Evolutionary conservation across 805 yeast genomes (phyloP).

Genomic region (Blastobotrys americana): DNA sequence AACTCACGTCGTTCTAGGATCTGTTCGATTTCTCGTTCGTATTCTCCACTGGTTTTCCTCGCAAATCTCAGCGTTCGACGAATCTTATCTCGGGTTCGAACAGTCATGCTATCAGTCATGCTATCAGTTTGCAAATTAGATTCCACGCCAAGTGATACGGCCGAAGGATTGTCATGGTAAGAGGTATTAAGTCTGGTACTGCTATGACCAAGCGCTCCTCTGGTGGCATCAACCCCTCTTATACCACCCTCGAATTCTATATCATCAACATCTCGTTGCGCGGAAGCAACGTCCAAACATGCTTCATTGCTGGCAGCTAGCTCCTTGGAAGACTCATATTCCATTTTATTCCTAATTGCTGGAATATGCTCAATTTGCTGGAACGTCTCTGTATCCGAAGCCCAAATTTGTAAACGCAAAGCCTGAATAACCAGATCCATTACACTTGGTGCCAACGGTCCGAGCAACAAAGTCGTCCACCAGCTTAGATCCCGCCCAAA

Average conservation of each 20-base stretch:
- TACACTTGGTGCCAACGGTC: slow-evolving; percentile 51
- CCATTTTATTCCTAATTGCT: slow-evolving; percentile 60
- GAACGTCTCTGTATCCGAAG: slow-evolving; percentile 74
- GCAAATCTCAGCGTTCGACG: slow-evolving; percentile 25
- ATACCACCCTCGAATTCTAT: slow-evolving; percentile 44
- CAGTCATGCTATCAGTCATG: neutral
- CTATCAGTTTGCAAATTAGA: neutral
- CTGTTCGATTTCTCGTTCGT: slow-evolving; percentile 32
- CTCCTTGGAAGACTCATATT: slow-evolving; percentile 63
- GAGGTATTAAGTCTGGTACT: neutral
- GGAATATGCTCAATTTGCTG: slow-evolving; percentile 67
- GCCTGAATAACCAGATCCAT: slow-evolving; percentile 61
- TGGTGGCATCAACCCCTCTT: slow-evolving; percentile 41
- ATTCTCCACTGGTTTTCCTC: slow-evolving; percentile 24
- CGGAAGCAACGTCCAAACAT: neutral
- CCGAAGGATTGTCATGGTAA: slow-evolving; percentile 4
- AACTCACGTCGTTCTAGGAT: slow-evolving; percentile 33
- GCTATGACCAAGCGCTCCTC: neutral
- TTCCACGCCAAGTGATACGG: slow-evolving; percentile 2
- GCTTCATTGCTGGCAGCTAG: slow-evolving; percentile 45
- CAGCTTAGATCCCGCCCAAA: slow-evolving; percentile 79
- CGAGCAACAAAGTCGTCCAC: slow-evolving; percentile 70
- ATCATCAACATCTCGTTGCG: neutral
- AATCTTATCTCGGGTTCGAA: slow-evolving; percentile 13
- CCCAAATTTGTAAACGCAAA: slow-evolving; percentile 46